Percentiles rank a stretch among this genome's conserved stretches.
phyloP scores from a whole-genome alignment of 1,284 basidiomycete genomes.

The Calocybe gambosa region DNA sequence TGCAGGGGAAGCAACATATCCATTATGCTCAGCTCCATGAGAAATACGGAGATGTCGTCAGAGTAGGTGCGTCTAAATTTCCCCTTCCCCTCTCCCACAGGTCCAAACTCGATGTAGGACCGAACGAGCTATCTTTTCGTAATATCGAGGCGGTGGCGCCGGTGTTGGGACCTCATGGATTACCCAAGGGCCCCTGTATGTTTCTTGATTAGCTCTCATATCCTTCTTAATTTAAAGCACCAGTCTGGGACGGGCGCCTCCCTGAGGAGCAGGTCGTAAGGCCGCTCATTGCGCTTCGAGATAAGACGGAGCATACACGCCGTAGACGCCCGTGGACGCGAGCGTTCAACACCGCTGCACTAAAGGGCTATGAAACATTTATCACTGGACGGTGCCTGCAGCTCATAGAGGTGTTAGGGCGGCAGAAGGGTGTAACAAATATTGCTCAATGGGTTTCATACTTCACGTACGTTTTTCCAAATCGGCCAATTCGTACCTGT shows the following conservation, averaged over 20 bases:
- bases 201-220: slow-evolving; percentile 4
- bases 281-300: slow-evolving; percentile 27
- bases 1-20: slow-evolving; percentile 30
- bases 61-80: slow-evolving; percentile 28
- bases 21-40: slow-evolving; percentile 31
- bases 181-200: slow-evolving; percentile 49
- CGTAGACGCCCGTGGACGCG: slow-evolving; percentile 52
- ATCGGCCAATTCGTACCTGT: neutral
- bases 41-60: slow-evolving; percentile 37
- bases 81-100: neutral
- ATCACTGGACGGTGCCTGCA: slow-evolving; percentile 36
- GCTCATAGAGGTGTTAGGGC: slow-evolving; percentile 35
- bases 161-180: slow-evolving; percentile 39
- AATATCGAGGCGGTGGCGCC: slow-evolving; percentile 35
- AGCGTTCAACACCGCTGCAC: slow-evolving; percentile 43
- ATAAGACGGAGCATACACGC: slow-evolving; percentile 38
- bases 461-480: slow-evolving; percentile 39
- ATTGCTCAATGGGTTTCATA: slow-evolving; percentile 44
- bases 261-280: slow-evolving; percentile 23
- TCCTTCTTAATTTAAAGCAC: neutral
- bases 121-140: slow-evolving; percentile 48
- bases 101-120: slow-evolving; percentile 29
- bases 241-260: slow-evolving; percentile 30
- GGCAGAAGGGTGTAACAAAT: slow-evolving; percentile 29
- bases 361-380: slow-evolving; percentile 48